Conservation (phyloP, 306 rosid species). For the Vicia sativa region DNA sequence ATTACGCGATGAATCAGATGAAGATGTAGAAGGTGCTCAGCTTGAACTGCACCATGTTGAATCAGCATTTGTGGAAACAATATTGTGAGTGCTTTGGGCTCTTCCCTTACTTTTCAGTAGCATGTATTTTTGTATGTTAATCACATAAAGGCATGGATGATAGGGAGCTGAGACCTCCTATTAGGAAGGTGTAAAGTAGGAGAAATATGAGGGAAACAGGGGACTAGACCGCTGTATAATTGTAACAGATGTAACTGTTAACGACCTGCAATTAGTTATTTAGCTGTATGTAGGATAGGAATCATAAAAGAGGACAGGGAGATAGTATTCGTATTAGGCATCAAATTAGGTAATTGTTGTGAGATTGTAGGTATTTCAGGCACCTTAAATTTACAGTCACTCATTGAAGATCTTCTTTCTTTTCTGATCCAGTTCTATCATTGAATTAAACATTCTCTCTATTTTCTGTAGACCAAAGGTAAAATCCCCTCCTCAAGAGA, state of each 20-base stretch:
- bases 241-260: not conserved
- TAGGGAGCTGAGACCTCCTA: not conserved
- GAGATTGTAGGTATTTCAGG: not conserved
- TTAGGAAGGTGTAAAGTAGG: not conserved
- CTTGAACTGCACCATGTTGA: conserved; percentile 82
- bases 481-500: conserved; percentile 89
- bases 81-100: conserved; percentile 64
- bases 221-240: not conserved
- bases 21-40: conserved; percentile 53
- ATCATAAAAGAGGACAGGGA: not conserved
- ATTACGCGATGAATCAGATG: conserved; percentile 70
- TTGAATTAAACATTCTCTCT: conserved; percentile 30
- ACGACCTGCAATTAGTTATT: conserved; percentile 5
- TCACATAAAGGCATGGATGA: conserved; percentile 20
- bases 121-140: conserved; percentile 5
- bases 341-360: not conserved
- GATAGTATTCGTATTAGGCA: not conserved
- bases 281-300: not conserved
- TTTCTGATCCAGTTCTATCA: not conserved
- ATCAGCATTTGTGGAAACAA: conserved; percentile 91
- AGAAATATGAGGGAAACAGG: conserved; percentile 9
- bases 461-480: conserved; percentile 72
- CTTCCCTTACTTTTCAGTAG: conserved; percentile 24
- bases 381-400: not conserved
- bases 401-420: conserved; percentile 2